phyloP scores from a whole-genome alignment of 2,329 filamentous ascomycete genomes.

The Microcyclosporella mali region DNA sequence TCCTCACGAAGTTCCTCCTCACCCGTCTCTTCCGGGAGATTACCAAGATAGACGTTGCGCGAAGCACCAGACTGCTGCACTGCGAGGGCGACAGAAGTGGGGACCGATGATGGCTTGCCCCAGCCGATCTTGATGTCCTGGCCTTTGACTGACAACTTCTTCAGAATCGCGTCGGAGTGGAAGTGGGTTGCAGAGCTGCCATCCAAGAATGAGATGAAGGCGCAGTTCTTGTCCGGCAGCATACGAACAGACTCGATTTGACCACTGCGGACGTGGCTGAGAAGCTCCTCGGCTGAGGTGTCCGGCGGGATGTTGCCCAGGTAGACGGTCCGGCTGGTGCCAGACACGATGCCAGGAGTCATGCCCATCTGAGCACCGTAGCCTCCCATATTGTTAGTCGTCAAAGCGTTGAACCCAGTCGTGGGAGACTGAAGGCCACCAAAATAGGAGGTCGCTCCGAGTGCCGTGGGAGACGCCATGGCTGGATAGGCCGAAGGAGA shows the following conservation, averaged over 20 bases:
- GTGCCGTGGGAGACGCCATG: constrained; percentile 77
- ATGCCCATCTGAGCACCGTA: constrained; percentile 53
- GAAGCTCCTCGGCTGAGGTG: constrained; percentile 91
- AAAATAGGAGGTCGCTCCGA: constrained; percentile 72
- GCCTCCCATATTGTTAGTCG: constrained; percentile 34
- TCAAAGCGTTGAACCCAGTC: constrained; percentile 61
- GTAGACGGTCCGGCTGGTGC: constrained; percentile 94
- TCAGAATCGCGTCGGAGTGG: constrained; percentile 98
- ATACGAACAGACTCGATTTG: constrained; percentile 98
- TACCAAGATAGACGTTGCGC: constrained; percentile 93
- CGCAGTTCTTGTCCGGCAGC: constrained; percentile 97
- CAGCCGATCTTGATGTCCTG: constrained; percentile 99
- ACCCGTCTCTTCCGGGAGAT: constrained; percentile 78
- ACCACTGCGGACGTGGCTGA: constrained; percentile 91
- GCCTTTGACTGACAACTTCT: constrained; percentile 96
- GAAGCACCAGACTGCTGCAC: constrained; percentile 97
- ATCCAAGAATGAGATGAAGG: constrained; percentile 98
- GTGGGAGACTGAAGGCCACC: constrained; percentile 82
- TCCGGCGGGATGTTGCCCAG: constrained; percentile 97
- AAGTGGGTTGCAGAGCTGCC: constrained; percentile 97
- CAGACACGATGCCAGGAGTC: constrained; percentile 73
- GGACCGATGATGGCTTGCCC: constrained; percentile 97
- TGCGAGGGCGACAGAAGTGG: constrained; percentile 91
- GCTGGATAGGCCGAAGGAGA: constrained; percentile 79
- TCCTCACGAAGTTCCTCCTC: constrained; percentile 94